Percentiles rank a stretch among this genome's conserved stretches.
phyloP scores from a whole-genome alignment of 306 rosid genomes.

The Medicago ruthenica region DNA sequence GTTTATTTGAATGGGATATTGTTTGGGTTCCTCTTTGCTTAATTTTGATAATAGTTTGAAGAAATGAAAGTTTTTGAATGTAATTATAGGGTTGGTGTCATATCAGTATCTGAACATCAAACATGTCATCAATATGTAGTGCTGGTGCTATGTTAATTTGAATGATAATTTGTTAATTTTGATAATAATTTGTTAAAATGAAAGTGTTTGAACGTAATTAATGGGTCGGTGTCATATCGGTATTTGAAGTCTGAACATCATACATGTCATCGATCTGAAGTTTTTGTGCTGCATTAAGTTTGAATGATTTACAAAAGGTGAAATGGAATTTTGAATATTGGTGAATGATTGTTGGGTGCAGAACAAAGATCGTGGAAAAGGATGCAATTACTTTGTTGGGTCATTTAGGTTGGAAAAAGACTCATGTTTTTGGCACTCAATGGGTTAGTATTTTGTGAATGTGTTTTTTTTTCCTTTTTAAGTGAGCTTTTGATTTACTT shows the following conservation, averaged over 20 bases:
- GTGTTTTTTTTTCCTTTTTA: background rate
- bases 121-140: background rate
- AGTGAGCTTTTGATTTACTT: background rate
- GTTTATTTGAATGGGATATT: background rate
- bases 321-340: background rate
- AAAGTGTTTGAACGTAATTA: no score
- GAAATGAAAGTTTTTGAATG: no score
- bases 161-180: no score
- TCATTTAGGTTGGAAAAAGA: conserved; percentile 86
- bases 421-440: conserved; percentile 97
- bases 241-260: no score
- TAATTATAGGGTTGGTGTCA: no score
- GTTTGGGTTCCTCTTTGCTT: background rate
- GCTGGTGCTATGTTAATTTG: conserved; percentile 20
- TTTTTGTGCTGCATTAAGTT: no score
- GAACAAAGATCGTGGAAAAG: conserved; percentile 85
- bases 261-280: no score
- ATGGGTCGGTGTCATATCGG: no score
- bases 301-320: no score
- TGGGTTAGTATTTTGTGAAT: conserved; percentile 65
- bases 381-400: conserved; percentile 85
- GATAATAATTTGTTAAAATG: no score
- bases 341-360: conserved; percentile 55
- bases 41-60: background rate
- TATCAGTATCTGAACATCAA: no score